phyloP scores from a whole-genome alignment of 2,329 filamentous ascomycete species.

The Pleoardoris graminearum region DNA sequence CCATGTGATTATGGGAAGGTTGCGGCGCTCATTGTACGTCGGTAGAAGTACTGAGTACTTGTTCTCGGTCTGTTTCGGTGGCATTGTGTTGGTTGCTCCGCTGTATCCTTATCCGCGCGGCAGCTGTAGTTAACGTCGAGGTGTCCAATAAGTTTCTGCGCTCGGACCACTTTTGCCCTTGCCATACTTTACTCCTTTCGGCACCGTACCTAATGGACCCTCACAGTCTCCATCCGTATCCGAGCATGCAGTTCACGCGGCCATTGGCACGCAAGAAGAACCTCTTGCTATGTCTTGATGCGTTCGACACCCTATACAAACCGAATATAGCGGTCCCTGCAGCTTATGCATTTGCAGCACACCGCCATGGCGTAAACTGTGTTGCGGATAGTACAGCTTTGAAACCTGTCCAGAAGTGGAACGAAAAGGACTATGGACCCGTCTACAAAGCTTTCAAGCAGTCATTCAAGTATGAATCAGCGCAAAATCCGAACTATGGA shows the following conservation, averaged over 20 bases:
- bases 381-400: constrained; percentile 37
- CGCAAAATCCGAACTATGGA: constrained; percentile 62
- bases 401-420: constrained; percentile 21
- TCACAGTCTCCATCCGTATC: background rate
- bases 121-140: constrained; percentile 17
- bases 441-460: constrained; percentile 38
- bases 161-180: constrained; percentile 7
- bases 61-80: constrained; percentile 56
- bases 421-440: constrained; percentile 22
- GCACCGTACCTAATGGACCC: constrained; percentile 11
- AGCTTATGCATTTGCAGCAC: constrained; percentile 60
- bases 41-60: constrained; percentile 98
- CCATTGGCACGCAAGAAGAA: constrained; percentile 41
- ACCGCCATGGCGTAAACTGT: constrained; percentile 53
- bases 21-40: constrained; percentile 97
- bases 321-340: constrained; percentile 55
- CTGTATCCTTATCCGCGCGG: constrained; percentile 33
- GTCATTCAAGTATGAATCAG: constrained; percentile 56
- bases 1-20: constrained; percentile 95
- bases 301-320: constrained; percentile 66
- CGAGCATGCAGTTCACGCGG: constrained; percentile 17
- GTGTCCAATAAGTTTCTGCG: constrained; percentile 8
- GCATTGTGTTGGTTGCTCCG: constrained; percentile 29
- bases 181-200: constrained; percentile 15
- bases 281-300: constrained; percentile 65